These are phyloP conservation scores for Cryptococcus sp. DNA, from an alignment of 1,284 basidiomycete genomes.

Conservation along the genomic window DNA sequence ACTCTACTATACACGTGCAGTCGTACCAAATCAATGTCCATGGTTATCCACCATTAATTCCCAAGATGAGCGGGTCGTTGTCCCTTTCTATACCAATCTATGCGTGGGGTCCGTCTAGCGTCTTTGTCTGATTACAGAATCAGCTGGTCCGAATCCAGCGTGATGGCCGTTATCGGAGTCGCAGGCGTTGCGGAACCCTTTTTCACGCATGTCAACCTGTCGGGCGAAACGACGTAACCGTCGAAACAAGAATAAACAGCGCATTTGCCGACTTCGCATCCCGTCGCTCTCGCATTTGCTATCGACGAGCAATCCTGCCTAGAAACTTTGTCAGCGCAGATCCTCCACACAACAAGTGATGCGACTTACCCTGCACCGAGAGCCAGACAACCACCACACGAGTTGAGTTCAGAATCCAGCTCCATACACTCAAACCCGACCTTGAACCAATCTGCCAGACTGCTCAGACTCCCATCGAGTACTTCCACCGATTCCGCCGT, in stretches of 20 bases:
- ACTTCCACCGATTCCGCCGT: slow-evolving; percentile 23
- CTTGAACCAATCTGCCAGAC: slow-evolving; percentile 46
- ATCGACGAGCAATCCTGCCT: slow-evolving; percentile 48
- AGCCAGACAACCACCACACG: slow-evolving; percentile 46
- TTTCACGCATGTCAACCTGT: slow-evolving; percentile 37
- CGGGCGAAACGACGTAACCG: slow-evolving; percentile 41
- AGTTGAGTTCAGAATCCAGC: slow-evolving; percentile 42
- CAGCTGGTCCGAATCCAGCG: slow-evolving; percentile 4
- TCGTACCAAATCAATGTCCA: too few relatives aligned
- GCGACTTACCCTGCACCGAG: slow-evolving; percentile 44
- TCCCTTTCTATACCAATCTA: too few relatives aligned
- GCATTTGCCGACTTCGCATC: slow-evolving; percentile 40
- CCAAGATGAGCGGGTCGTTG: too few relatives aligned
- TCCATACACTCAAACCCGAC: slow-evolving; percentile 48
- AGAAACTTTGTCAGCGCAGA: slow-evolving; percentile 4
- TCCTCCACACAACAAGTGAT: background rate
- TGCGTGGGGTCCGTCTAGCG: too few relatives aligned
- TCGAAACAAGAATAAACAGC: slow-evolving; percentile 42
- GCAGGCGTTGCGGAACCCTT: slow-evolving; percentile 28
- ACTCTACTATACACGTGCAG: too few relatives aligned
- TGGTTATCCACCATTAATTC: too few relatives aligned
- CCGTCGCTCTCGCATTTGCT: slow-evolving; percentile 38
- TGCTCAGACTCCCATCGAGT: slow-evolving; percentile 31
- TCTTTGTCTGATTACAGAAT: too few relatives aligned
- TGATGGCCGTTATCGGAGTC: slow-evolving; percentile 28